Evolutionary conservation across 768 basidiomycete species (phyloP).

Genomic region (Chalciporus sphaerocephalus): DNA sequence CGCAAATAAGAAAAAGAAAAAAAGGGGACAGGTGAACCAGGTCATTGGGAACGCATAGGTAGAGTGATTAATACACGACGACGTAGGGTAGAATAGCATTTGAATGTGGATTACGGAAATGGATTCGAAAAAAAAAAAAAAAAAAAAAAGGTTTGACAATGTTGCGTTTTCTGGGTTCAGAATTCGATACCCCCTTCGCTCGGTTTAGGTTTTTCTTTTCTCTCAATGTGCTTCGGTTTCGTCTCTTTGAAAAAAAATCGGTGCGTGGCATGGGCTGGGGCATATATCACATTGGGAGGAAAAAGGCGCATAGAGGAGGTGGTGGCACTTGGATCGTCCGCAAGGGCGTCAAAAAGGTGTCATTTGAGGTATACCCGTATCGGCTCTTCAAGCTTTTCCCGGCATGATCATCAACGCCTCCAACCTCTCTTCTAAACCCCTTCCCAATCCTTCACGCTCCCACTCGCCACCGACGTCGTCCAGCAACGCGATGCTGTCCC

Average conservation of each 20-base stretch:
- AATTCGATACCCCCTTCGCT: too few relatives aligned
- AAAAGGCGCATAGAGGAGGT: background rate
- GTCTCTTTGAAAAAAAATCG: too few relatives aligned
- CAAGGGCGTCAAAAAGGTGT: background rate
- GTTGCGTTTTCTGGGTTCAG: too few relatives aligned
- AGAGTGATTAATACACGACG: conserved; percentile 23
- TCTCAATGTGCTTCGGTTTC: too few relatives aligned
- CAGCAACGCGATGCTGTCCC: conserved; percentile 42
- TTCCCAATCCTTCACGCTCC: conserved; percentile 81
- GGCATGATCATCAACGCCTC: conserved; percentile 49
- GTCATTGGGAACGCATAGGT: conserved; percentile 18
- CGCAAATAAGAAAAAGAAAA: background rate
- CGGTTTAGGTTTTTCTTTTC: background rate
- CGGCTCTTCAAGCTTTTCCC: conserved; percentile 18
- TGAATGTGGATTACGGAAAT: conserved; percentile 5
- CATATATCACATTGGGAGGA: too few relatives aligned
- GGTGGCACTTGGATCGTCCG: conserved; percentile 1
- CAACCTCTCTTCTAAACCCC: conserved; percentile 77
- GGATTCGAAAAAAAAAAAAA: too few relatives aligned
- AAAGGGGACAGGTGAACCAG: too few relatives aligned
- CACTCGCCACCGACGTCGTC: conserved; percentile 81
- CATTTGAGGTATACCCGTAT: background rate
- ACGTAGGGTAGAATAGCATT: conserved; percentile 25
- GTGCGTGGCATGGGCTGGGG: too few relatives aligned
- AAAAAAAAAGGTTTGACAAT: too few relatives aligned